These are phyloP conservation scores for Achaetomium macrosporum DNA, from an alignment of 2,329 filamentous ascomycete species.

Conservation along the genomic window DNA sequence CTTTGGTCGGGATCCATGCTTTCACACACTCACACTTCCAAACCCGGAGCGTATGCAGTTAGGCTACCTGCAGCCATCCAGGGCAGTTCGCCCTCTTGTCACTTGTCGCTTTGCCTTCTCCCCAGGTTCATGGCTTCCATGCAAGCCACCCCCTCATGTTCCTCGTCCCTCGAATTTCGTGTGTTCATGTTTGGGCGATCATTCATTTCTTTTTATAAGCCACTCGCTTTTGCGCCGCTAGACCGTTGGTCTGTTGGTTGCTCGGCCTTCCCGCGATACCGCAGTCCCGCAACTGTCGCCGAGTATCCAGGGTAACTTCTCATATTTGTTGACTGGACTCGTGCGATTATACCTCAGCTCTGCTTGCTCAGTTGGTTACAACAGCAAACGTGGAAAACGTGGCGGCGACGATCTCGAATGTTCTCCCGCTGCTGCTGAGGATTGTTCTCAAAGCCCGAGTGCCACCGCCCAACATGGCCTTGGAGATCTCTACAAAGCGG, in stretches of 20 bases:
- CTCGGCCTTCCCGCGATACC: not conserved
- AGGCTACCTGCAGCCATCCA: conserved; percentile 8
- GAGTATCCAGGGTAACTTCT: not conserved
- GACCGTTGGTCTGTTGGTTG: conserved; percentile 7
- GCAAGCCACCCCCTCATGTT: conserved; percentile 19
- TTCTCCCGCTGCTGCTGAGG: not conserved
- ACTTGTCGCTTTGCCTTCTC: not conserved
- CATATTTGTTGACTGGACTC: conserved; percentile 1
- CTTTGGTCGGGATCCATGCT: not conserved
- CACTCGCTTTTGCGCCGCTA: conserved; percentile 9
- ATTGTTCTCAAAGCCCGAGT: conserved; percentile 1
- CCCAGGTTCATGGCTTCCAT: not conserved
- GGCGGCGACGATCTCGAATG: conserved; percentile 11
- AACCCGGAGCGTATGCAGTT: not conserved
- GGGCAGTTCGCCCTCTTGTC: conserved; percentile 4
- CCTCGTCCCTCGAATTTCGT: conserved; percentile 4
- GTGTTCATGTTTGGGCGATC: conserved; percentile 13
- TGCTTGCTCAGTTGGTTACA: not conserved
- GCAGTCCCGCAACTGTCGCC: not conserved
- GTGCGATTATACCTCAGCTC: conserved; percentile 4
- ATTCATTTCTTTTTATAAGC: conserved; percentile 20
- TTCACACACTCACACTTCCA: not conserved
- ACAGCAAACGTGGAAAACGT: not conserved
- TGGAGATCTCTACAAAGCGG: conserved; percentile 22
- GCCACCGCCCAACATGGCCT: conserved; percentile 22